Conservation (phyloP, 208 protist genomes). For the Herpetomonas tarakana region DNA sequence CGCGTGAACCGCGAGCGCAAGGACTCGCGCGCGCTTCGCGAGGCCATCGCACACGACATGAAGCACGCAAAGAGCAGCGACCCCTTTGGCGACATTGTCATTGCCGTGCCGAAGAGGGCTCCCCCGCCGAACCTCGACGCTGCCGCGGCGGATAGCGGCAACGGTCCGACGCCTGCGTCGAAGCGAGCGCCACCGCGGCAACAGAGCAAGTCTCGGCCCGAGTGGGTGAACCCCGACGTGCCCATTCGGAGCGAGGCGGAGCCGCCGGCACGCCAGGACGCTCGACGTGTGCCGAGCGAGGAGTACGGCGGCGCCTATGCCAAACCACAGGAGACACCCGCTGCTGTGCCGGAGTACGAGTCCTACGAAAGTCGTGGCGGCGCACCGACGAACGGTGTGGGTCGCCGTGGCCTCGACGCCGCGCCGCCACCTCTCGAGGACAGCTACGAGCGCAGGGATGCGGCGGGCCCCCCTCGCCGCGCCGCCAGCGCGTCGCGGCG, state of each 20-base stretch:
- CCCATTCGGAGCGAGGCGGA: conserved; percentile 6
- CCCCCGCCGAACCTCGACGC: conserved; percentile 35
- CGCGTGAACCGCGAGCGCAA: conserved; percentile 32
- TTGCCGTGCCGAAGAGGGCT: conserved; percentile 79
- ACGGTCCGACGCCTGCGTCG: conserved; percentile 13
- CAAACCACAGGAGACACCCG: neutral
- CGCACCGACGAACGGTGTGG: conserved; percentile 1
- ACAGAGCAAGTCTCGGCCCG: conserved; percentile 17
- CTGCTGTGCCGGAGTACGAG: conserved; percentile 1
- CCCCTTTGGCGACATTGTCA: conserved; percentile 67
- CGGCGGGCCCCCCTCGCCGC: conserved; percentile 12
- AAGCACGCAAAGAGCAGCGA: conserved; percentile 69
- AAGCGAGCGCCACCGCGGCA: conserved; percentile 8
- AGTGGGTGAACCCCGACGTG: conserved; percentile 41
- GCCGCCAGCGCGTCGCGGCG: conserved; percentile 12
- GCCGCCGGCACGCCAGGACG: neutral
- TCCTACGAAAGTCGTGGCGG: neutral
- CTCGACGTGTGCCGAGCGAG: neutral
- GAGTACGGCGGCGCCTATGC: neutral
- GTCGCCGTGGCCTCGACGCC: conserved; percentile 7
- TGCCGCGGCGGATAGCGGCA: conserved; percentile 10
- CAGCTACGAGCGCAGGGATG: conserved; percentile 14
- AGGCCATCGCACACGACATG: conserved; percentile 86
- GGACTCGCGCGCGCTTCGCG: conserved; percentile 69
- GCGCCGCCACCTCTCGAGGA: conserved; percentile 9